Evolutionary conservation across 306 rosid species (phyloP), one percentile per base, ranked within the genome.

Genomic region (Astragalus glycyphyllos): DNA sequence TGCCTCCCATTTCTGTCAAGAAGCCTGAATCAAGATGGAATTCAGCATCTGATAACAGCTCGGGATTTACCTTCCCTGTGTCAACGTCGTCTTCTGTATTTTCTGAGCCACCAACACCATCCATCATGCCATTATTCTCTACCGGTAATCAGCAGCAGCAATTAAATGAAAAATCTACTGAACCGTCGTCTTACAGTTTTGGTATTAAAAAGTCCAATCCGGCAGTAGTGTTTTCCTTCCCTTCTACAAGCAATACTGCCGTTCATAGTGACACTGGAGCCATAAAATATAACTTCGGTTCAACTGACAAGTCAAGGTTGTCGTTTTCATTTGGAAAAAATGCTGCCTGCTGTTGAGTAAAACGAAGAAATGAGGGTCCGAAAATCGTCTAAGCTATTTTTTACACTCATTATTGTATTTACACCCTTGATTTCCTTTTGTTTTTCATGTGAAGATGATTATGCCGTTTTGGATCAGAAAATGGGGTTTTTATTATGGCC

Each of bases 71-170:
- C 46, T 94, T 94, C 69, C 98, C 96, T 5, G 84, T 94, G 69
- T 80, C 98, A 16, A 62, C 86, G 14, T 59, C 87, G 31, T 74
- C 92, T 5, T 81, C 78, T 31, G 83, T 71, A 60, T 69, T 84
- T 53, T 79, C 83, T 2, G 96, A 94, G 73, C 98, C 85, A 11
- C 96, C 97, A 13, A 93, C 97, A 23, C 97, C 97, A 12, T 85
- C 97, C 71, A 61, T 88, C 58, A 32, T 77, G 63, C 98, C 98
- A 26, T 64, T 86, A 20, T 56, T 80, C 76, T 69, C 78, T 16
- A 37, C 79, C 3, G 81, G 78, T 58, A 69, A 58, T 77, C 79
- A 77, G 71, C 58, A 77, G 71, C 58, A 73, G 34, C 84, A 74
- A 38, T 63, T 58, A 16, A 81, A 80, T 77, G 80, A 86, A 42